Base-by-base conservation (phyloP, 2,329 filamentous ascomycete species). In the Diaporthe helianthi region DNA sequence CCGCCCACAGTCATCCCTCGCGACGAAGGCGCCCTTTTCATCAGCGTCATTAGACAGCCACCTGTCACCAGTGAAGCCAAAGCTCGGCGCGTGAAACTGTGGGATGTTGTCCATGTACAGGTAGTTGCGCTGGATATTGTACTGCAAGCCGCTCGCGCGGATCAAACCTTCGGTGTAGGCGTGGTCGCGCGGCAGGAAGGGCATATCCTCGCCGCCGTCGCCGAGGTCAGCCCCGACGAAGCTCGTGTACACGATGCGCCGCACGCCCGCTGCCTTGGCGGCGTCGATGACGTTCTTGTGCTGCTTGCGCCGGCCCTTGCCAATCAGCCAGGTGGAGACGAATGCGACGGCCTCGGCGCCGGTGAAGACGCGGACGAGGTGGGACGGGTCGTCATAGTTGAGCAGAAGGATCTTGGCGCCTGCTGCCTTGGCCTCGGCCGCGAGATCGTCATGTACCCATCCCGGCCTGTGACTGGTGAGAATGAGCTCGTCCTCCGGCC, bases 51-150 rank as follows among this genome's bases (percentile, higher is more conserved):
- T 74, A 29, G 69, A 71, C n/a, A 69, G 46, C 73, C 73, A 74
- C 31, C 61, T 69, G 54, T 73, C 67, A 17, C 72, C 73, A 26
- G 71, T 70, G 26, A 69, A 73, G 12, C 66, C 63, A 73, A 71
- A 74, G n/a, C 54, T 49, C 8, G 65, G 68, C 15, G 71, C 65
- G 46, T 73, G 71, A n/a, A 73, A 52, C 52, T 69, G 69, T 10
- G 67, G 69, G 24, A 69, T 69, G 66, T 73, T 74, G 58, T 74
- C 73, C 31, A 60, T 53, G 55, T 74, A 73, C 44, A 74, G 70
- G 64, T 73, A 73, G 58, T 73, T 73, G 46, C 73, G 69, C 67
- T 74, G 73, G 33, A 74, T 71, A 55, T 72, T 73, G 61, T 71
- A 74, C 55, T 53, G 31, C 17, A 74, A 70, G 15, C 73, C 72